Base-by-base conservation (phyloP, 2,329 filamentous ascomycete genomes). In the Xylaria arbuscula region DNA sequence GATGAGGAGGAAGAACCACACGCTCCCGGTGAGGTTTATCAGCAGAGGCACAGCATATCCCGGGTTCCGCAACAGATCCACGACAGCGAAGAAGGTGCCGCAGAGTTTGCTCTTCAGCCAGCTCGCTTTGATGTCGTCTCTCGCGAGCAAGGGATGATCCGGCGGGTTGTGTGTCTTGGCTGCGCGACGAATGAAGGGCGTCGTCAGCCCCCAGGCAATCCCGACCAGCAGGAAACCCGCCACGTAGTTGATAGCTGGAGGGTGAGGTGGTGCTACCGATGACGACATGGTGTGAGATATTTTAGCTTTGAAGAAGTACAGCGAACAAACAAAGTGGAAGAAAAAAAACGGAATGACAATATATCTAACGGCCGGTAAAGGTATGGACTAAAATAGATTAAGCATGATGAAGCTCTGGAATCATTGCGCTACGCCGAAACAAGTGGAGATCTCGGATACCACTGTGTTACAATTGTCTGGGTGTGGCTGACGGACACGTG, bases 1-100 rank as follows among this genome's bases (percentile, higher is more conserved):
- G 81, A 98, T 95, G 72, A 98, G 84, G 73, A 98, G 81, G 75
- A 98, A 98, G 81, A 98, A 98, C 95, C 95, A 98, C 64, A 98
- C 87, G 77, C 93, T 97, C 36, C 95, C 95, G 2, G 95, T 97
- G 62, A 98, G 82, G 78, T 98, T 98, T 67, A 97, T 81, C 61
- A 97, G 81, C 73, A 98, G 81, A 22, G 95, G 95, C 32, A 97
- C 82, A 6, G 93, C 92, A 80, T 98, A 98, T 19, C 88, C 87
- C 42, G 94, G 94, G 73, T 94, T 94, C 67, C 87, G 85, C 61
- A 98, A 81, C 67, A 98, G 83, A 77, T 97, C 94, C 13, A 90
- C 76, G 0, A 95, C 92, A 3, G 90, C 91, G 78, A 93, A 96
- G 76, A 91, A 88, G 8, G 90, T 85, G 1, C 87, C 87, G 71